Percentiles rank a stretch among this genome's conserved stretches.
Conservation (phyloP, 768 basidiomycete species). For the Lactarius hengduanensis region DNA sequence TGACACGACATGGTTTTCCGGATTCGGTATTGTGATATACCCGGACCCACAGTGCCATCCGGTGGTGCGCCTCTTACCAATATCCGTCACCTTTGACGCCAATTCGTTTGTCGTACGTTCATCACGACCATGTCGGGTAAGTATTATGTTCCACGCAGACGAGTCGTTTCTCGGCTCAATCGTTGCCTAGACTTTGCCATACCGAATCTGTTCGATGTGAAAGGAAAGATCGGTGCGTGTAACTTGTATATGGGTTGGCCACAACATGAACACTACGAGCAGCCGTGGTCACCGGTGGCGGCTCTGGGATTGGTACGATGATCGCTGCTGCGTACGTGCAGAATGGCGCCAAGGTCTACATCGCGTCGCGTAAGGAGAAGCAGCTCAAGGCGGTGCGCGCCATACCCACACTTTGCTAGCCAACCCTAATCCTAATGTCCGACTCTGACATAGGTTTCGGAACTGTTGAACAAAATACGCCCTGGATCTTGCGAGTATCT, state of each 20-base stretch:
- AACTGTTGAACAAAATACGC: slow-evolving; percentile 58
- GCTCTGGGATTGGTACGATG: slow-evolving; percentile 81
- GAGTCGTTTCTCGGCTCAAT: neutral
- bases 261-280: neutral
- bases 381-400: slow-evolving; percentile 65
- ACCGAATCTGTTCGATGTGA: slow-evolving; percentile 26
- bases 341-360: slow-evolving; percentile 88
- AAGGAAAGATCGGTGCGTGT: slow-evolving; percentile 28
- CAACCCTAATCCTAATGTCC: slow-evolving; percentile 47
- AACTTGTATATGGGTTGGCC: neutral
- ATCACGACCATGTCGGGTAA: slow-evolving; percentile 11
- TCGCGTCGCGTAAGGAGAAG: slow-evolving; percentile 79
- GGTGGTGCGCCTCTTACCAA: neutral
- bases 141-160: neutral
- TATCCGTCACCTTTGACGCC: neutral
- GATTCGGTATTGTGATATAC: neutral
- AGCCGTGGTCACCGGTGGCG: slow-evolving; percentile 83
- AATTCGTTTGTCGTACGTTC: neutral
- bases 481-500: slow-evolving; percentile 69
- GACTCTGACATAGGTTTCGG: slow-evolving; percentile 33
- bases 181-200: slow-evolving; percentile 21
- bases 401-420: neutral
- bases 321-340: slow-evolving; percentile 79
- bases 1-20: neutral
- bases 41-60: neutral